Conservation (phyloP, 2,329 filamentous ascomycete genomes). For the Arthroderma sp. region DNA sequence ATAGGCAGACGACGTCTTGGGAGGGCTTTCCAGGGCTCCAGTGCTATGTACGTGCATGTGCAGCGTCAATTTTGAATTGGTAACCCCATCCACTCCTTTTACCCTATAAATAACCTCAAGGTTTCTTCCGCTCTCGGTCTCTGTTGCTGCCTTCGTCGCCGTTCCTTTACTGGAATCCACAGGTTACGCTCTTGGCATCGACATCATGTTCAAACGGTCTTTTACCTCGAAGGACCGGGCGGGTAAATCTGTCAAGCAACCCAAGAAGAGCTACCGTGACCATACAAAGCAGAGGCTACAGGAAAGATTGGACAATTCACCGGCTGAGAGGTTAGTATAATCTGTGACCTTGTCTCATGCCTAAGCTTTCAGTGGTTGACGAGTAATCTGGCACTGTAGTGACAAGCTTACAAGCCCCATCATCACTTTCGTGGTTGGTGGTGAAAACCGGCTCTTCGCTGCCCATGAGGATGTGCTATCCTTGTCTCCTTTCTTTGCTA, state of each 20-base stretch:
- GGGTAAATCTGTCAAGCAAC: constrained; percentile 71
- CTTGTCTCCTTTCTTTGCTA: constrained; percentile 71
- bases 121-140: constrained; percentile 19
- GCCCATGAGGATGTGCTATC: constrained; percentile 86
- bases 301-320: constrained; percentile 57
- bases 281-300: constrained; percentile 76
- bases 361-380: constrained; percentile 10
- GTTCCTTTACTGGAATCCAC: constrained; percentile 12
- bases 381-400: constrained; percentile 4
- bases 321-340: constrained; percentile 35
- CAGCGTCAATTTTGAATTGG: constrained; percentile 28
- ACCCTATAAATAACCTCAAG: constrained; percentile 25
- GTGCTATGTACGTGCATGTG: constrained; percentile 41
- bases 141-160: constrained; percentile 23
- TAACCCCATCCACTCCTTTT: constrained; percentile 22
- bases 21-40: constrained; percentile 42
- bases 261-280: constrained; percentile 64
- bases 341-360: constrained; percentile 2
- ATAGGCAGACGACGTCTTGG: constrained; percentile 19
- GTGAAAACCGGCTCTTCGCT: constrained; percentile 79
- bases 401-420: constrained; percentile 55
- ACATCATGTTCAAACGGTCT: constrained; percentile 83
- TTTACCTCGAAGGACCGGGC: constrained; percentile 74
- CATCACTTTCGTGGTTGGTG: constrained; percentile 72
- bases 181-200: constrained; percentile 19